phyloP scores from a whole-genome alignment of 805 yeast genomes.

The Wickerhamiella siamensis region DNA sequence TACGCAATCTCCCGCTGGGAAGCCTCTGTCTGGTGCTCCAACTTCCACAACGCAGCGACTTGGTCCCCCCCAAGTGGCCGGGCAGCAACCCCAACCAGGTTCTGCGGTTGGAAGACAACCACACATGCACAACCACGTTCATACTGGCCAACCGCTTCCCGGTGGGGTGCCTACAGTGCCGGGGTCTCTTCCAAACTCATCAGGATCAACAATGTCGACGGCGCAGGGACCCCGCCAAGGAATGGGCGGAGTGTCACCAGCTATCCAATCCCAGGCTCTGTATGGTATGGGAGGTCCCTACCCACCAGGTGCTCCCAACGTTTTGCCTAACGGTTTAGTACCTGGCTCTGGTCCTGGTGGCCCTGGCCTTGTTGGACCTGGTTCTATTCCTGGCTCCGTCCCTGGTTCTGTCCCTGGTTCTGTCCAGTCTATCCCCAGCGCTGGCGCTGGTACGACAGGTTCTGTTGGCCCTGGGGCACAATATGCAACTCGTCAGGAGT shows the following conservation, averaged over 20 bases:
- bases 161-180: background rate
- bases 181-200: background rate
- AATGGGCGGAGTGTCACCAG: background rate
- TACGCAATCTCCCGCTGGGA: slow-evolving; percentile 3
- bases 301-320: too few species aligned
- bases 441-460: too few species aligned
- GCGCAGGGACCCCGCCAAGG: background rate
- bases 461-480: too few species aligned
- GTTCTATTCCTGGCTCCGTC: slow-evolving; percentile 10
- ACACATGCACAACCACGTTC: too few species aligned
- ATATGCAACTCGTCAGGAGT: background rate
- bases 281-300: too few species aligned
- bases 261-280: background rate
- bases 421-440: background rate
- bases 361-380: background rate
- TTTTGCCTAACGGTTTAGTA: too few species aligned
- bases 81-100: too few species aligned
- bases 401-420: slow-evolving; percentile 5
- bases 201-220: too few species aligned
- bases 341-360: too few species aligned
- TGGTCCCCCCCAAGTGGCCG: too few species aligned
- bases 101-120: too few species aligned
- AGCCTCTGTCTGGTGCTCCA: slow-evolving; percentile 6
- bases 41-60: background rate
- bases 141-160: too few species aligned